phyloP scores from a whole-genome alignment of 208 protist genomes.

The Wallacemonas rigidus region DNA sequence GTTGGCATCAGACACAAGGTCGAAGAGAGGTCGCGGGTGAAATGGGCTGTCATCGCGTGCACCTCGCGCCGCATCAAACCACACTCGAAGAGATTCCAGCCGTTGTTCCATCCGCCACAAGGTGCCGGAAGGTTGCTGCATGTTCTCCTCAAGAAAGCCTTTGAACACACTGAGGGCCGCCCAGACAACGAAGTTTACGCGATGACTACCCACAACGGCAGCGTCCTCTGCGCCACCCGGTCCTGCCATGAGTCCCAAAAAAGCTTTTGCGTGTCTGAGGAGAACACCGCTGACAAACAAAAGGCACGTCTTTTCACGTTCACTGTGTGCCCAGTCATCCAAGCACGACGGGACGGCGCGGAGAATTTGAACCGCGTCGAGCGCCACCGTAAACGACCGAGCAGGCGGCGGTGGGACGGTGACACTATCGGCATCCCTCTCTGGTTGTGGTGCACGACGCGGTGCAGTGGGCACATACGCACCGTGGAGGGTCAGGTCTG shows the following conservation, averaged over 20 bases:
- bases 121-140: not conserved
- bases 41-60: not conserved
- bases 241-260: slow-evolving; percentile 24
- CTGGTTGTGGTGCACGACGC: not conserved
- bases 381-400: slow-evolving; percentile 19
- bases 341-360: slow-evolving; percentile 26
- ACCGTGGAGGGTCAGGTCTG: slow-evolving; percentile 5
- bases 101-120: slow-evolving; percentile 1
- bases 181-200: slow-evolving; percentile 61
- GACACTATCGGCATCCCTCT: not conserved
- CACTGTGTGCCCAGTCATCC: not conserved
- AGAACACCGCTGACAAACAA: slow-evolving; percentile 25
- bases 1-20: not conserved
- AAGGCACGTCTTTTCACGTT: slow-evolving; percentile 11
- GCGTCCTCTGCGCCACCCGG: slow-evolving; percentile 15
- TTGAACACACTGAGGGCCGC: slow-evolving; percentile 21
- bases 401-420: not conserved
- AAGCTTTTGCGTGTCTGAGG: slow-evolving; percentile 24
- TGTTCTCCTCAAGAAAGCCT: slow-evolving; percentile 11
- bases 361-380: slow-evolving; percentile 32
- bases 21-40: not conserved
- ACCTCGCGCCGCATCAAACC: not conserved
- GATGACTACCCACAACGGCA: slow-evolving; percentile 21
- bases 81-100: not conserved
- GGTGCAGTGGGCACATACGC: slow-evolving; percentile 2